These are phyloP conservation scores for Parasarocladium wereldwijsianum DNA, from an alignment of 2,329 filamentous ascomycete species.

Conservation along the genomic window DNA sequence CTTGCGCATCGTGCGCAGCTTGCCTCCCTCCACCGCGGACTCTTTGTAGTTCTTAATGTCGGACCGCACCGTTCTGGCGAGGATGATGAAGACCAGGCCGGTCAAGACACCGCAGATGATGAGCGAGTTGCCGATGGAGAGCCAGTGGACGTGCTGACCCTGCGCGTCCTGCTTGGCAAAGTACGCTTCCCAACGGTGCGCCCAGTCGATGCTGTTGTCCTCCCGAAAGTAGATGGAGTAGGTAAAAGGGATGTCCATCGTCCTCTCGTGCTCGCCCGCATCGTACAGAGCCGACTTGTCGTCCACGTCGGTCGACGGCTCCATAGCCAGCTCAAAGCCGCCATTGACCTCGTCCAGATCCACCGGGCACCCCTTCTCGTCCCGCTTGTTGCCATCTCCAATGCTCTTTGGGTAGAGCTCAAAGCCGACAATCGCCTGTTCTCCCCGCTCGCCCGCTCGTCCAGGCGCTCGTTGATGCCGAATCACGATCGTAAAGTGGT, in stretches of 20 bases:
- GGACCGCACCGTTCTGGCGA: slow-evolving; percentile 61
- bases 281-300: neutral
- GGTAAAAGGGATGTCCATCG: slow-evolving; percentile 63
- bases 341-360: slow-evolving; percentile 48
- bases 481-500: slow-evolving; percentile 76
- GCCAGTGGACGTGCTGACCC: slow-evolving; percentile 69
- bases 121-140: slow-evolving; percentile 76
- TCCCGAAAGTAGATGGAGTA: slow-evolving; percentile 87
- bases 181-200: slow-evolving; percentile 75
- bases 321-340: slow-evolving; percentile 56
- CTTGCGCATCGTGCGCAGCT: slow-evolving; percentile 36
- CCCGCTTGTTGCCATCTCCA: slow-evolving; percentile 41
- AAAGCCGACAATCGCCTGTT: slow-evolving; percentile 74
- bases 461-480: slow-evolving; percentile 61
- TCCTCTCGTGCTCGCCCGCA: slow-evolving; percentile 42
- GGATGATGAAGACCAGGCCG: slow-evolving; percentile 65
- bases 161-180: slow-evolving; percentile 71
- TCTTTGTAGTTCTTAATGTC: slow-evolving; percentile 68
- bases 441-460: slow-evolving; percentile 51
- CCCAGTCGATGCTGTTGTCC: slow-evolving; percentile 68
- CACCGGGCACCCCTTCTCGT: slow-evolving; percentile 50
- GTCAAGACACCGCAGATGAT: slow-evolving; percentile 70
- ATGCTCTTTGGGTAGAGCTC: slow-evolving; percentile 85
- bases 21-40: slow-evolving; percentile 49
- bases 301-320: slow-evolving; percentile 34